Percentiles rank a stretch among this genome's conserved stretches.
Conservation (phyloP, 179 eudicot species). For the Actinidia arguta region DNA sequence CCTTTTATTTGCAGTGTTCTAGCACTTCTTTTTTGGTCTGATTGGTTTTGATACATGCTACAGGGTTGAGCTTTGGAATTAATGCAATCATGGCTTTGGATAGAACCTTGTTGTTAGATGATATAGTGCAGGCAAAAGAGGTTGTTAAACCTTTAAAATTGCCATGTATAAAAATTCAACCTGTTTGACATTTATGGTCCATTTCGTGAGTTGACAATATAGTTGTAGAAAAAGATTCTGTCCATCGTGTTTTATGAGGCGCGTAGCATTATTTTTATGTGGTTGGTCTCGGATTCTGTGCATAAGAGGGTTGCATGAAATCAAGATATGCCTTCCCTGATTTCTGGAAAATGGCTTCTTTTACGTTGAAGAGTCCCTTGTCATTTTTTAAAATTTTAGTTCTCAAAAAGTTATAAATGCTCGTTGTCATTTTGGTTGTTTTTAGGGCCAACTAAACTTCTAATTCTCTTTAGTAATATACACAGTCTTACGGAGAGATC, state of each 20-base stretch:
- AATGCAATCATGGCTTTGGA: slow-evolving; percentile 79
- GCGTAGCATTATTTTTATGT: background rate
- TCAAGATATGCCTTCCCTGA: background rate
- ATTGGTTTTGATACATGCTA: slow-evolving; percentile 18
- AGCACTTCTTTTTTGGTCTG: slow-evolving; percentile 7
- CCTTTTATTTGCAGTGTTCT: background rate
- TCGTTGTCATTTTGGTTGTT: background rate
- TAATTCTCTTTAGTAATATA: background rate
- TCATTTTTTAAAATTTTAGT: too few relatives aligned
- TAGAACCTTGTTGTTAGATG: slow-evolving; percentile 84
- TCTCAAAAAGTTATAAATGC: background rate
- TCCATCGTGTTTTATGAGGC: background rate
- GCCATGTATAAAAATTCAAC: slow-evolving; percentile 15
- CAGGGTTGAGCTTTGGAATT: slow-evolving; percentile 93
- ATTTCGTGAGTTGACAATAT: background rate
- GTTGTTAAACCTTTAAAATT: slow-evolving; percentile 37
- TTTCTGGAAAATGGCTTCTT: background rate
- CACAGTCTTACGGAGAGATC: background rate
- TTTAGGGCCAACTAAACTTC: background rate
- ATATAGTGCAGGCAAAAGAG: slow-evolving; percentile 87
- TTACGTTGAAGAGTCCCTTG: background rate
- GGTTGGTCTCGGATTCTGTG: slow-evolving; percentile 1
- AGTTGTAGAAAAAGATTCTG: background rate
- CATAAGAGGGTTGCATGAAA: background rate
- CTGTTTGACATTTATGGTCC: background rate